Conservation (phyloP, 768 basidiomycete genomes). For the Inosperma sp. region DNA sequence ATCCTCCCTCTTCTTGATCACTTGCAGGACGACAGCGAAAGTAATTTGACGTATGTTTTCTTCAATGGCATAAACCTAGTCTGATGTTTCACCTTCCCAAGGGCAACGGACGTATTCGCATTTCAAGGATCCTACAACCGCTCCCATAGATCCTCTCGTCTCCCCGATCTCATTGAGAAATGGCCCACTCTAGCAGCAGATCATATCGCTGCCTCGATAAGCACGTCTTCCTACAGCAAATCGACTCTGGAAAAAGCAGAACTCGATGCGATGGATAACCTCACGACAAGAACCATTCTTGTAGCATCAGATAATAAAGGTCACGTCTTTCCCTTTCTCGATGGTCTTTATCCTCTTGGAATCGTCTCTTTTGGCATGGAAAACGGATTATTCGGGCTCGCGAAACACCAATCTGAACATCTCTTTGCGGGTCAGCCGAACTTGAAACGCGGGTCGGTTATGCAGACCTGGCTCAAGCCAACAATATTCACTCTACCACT, state of each 20-base stretch:
- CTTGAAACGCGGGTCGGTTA: slow-evolving; percentile 21
- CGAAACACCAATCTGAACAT: slow-evolving; percentile 45
- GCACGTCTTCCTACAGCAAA: slow-evolving; percentile 36
- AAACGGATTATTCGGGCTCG: slow-evolving; percentile 33
- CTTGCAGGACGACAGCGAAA: slow-evolving; percentile 61
- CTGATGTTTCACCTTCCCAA: slow-evolving; percentile 28
- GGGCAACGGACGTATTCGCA: slow-evolving; percentile 75
- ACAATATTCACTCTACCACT: slow-evolving; percentile 51
- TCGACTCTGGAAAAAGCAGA: slow-evolving; percentile 26
- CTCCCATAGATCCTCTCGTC: slow-evolving; percentile 35
- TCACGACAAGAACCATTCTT: slow-evolving; percentile 62
- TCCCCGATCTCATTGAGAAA: slow-evolving; percentile 55
- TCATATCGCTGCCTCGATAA: slow-evolving; percentile 57
- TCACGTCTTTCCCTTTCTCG: slow-evolving; percentile 59
- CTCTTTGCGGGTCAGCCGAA: slow-evolving; percentile 48
- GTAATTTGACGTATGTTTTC: slow-evolving; percentile 47
- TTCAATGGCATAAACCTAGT: slow-evolving; percentile 10
- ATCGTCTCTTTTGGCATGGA: slow-evolving; percentile 37
- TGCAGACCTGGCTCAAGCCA: slow-evolving; percentile 38
- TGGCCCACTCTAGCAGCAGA: slow-evolving; percentile 68
- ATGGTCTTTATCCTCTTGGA: slow-evolving; percentile 74
- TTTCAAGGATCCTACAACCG: slow-evolving; percentile 68
- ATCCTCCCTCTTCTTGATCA: slow-evolving; percentile 67
- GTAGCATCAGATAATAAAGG: slow-evolving; percentile 57
- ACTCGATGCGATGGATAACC: slow-evolving; percentile 44